Evolutionary conservation across 1,284 basidiomycete species (phyloP), one percentile per base, ranked within the genome.

Genomic region (Hemileia vastatrix): DNA sequence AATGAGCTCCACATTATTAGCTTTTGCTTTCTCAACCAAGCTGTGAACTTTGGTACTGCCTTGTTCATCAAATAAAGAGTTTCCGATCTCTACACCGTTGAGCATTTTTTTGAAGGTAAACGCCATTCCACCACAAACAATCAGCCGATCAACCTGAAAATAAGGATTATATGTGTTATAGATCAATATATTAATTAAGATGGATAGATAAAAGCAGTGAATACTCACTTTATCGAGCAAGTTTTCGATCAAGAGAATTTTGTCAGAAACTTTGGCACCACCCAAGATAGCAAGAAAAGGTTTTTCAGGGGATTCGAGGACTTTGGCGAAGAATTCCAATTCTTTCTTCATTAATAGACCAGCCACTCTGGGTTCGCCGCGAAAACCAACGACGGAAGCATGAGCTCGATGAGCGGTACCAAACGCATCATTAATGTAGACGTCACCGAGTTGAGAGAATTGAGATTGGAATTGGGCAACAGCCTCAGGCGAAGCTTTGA

Each of bases 261-360:
- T 98, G 80, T 98, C 94, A 36, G 92, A 94, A 54, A 98, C 91
- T 81, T 98, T 98, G 64, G 94, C 94, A 77, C 94, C 94, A 73
- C 95, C 95, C 64, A 98, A 85, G 77, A 98, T 98, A 63, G 93
- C 94, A 63, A 98, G 83, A 86, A 98, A 98, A 21, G 94, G 94
- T 61, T 89, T 81, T 75, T 95, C 91, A 49, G 94, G 94, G 72
- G 82, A 84, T 78, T 98, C 94, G 54, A 98, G 83, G 59, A 90
- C 93, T 81, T 96, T 97, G 63, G 94, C 91, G 77, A 98, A 98
- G 82, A 87, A 98, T 74, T 97, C 93, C 70, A 98, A 86, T 79
- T 98, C 94, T 80, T 97, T 97, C 82, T 94, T 96, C 82, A 98
- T 88, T 69, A 98, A 83, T 82, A 95, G 93, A 53, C 94, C 94